These are phyloP conservation scores for Pontederia crassipes DNA, from an alignment of 176 grass and related monocot species.

Conservation along the genomic window DNA sequence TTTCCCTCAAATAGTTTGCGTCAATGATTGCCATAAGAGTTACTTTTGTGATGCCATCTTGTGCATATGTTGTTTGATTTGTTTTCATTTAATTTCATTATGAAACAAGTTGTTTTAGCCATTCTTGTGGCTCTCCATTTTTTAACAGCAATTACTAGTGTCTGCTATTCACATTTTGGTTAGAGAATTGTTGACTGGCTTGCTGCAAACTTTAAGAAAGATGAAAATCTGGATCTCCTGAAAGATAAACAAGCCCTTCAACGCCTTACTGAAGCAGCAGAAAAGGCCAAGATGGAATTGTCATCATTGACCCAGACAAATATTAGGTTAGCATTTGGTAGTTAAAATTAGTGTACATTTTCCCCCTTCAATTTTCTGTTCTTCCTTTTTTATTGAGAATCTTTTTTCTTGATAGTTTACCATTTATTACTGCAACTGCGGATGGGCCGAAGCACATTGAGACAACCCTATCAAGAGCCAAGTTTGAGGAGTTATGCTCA, in stretches of 20 bases:
- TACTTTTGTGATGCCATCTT: no score
- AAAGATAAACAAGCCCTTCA: conserved; percentile 80
- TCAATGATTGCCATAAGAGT: no score
- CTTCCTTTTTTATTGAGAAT: not conserved
- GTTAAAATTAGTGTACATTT: not conserved
- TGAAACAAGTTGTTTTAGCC: no score
- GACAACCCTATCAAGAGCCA: conserved; percentile 47
- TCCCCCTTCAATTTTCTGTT: not conserved
- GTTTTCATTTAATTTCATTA: no score
- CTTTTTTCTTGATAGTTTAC: conserved; percentile 32
- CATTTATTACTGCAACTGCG: conserved; percentile 62
- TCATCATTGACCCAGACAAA: conserved; percentile 64
- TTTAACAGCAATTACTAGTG: not conserved
- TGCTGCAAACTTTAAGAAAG: conserved; percentile 45
- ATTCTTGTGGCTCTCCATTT: no score
- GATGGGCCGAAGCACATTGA: conserved; percentile 75
- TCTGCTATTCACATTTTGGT: not conserved
- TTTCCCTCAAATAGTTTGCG: no score
- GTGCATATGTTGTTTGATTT: no score
- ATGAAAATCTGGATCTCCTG: conserved; percentile 55
- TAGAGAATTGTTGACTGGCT: conserved; percentile 80
- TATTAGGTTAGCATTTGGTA: conserved; percentile 27
- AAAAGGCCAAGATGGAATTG: conserved; percentile 78
- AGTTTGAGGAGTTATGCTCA: conserved; percentile 81
- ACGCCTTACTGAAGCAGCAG: conserved; percentile 61